Conservation (phyloP, 2,329 filamentous ascomycete genomes). For the Aureobasidium musti region DNA sequence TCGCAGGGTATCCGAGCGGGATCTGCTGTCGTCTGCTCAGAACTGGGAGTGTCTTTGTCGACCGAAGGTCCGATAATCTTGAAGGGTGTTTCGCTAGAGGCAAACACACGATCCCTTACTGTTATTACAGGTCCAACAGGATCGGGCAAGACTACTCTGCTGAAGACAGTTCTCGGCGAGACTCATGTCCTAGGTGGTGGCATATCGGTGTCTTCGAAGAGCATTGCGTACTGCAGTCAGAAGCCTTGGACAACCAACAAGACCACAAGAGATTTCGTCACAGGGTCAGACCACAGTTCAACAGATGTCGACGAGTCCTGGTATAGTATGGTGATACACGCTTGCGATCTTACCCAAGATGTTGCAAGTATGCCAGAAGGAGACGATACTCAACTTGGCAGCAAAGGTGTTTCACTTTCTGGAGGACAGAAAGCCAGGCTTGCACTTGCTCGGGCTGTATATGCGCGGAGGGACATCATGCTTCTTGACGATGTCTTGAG, state of each 20-base stretch:
- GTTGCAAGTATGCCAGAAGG: conserved; percentile 45
- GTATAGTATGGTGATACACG: conserved; percentile 44
- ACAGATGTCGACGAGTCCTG: conserved; percentile 32
- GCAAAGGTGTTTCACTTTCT: conserved; percentile 55
- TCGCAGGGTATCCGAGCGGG: not conserved
- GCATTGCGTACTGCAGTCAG: not conserved
- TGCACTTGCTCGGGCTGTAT: conserved; percentile 71
- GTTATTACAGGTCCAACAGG: not conserved
- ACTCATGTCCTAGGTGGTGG: not conserved
- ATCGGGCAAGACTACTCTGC: conserved; percentile 8
- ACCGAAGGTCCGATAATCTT: not conserved
- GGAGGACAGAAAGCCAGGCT: conserved; percentile 57
- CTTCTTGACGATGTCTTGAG: conserved; percentile 79
- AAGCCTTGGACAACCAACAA: not conserved
- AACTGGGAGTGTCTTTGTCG: not conserved
- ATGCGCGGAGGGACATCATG: conserved; percentile 74
- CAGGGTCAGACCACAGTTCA: not conserved
- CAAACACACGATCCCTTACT: not conserved
- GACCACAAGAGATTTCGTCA: not conserved
- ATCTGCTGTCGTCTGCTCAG: not conserved
- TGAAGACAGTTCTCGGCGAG: conserved; percentile 6
- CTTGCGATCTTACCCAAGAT: conserved; percentile 45
- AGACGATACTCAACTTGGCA: conserved; percentile 55
- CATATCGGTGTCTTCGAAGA: not conserved
- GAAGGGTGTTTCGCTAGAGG: not conserved